These are phyloP conservation scores for Albatrellus ellisii DNA, from an alignment of 768 basidiomycete species.

Conservation along the genomic window DNA sequence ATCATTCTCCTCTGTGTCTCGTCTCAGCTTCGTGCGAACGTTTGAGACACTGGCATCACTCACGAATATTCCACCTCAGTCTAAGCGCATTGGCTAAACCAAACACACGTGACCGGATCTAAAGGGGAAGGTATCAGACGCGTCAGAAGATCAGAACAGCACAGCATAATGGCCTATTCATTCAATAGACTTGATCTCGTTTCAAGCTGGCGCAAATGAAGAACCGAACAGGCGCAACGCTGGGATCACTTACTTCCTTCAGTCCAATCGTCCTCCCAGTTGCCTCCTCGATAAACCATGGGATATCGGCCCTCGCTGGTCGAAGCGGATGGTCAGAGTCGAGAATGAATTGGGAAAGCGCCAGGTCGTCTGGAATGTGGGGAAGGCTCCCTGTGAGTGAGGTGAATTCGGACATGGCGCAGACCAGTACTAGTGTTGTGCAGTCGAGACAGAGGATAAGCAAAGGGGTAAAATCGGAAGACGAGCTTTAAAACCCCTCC, in stretches of 20 bases:
- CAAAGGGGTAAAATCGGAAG: too few species aligned
- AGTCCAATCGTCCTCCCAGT: conserved; percentile 23
- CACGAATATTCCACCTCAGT: conserved; percentile 22
- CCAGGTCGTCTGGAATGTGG: conserved; percentile 15
- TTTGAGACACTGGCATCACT: conserved; percentile 11
- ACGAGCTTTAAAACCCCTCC: too few species aligned
- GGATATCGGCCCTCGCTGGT: conserved; percentile 8
- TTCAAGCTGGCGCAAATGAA: too few species aligned
- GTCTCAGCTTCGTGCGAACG: too few species aligned
- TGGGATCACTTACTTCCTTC: conserved; percentile 22
- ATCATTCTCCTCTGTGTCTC: conserved; percentile 24
- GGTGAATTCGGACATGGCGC: conserved; percentile 10
- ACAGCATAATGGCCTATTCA: too few species aligned
- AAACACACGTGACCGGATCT: conserved; percentile 24
- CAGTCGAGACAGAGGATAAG: too few species aligned
- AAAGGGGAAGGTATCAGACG: not conserved
- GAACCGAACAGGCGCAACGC: too few species aligned
- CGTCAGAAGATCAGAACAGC: not conserved
- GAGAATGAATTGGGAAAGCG: conserved; percentile 15
- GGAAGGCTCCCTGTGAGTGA: conserved; percentile 4
- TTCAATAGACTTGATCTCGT: too few species aligned
- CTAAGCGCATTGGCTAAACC: conserved; percentile 27
- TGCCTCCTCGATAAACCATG: conserved; percentile 31
- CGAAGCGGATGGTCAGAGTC: conserved; percentile 12
- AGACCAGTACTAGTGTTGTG: too few species aligned